These are phyloP conservation scores for Coriaria nepalensis DNA, from an alignment of 306 rosid species.

Conservation along the genomic window DNA sequence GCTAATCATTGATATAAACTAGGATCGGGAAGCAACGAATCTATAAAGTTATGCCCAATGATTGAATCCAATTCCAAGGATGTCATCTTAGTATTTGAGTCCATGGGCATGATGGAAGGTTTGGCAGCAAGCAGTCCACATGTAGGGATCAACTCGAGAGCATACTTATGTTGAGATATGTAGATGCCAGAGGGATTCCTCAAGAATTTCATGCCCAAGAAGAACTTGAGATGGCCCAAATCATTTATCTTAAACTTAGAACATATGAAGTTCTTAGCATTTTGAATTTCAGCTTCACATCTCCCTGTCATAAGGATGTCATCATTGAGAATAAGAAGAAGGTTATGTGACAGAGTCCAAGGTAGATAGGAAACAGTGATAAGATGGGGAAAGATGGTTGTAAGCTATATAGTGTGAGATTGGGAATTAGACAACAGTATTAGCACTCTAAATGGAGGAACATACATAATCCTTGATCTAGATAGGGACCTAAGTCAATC, in stretches of 20 bases:
- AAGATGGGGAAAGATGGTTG: background rate
- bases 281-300: no score
- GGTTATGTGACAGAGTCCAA: background rate
- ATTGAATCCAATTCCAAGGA: no score
- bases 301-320: no score
- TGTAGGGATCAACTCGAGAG: constrained; percentile 3
- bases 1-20: background rate
- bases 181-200: background rate
- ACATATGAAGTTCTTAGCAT: no score
- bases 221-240: background rate
- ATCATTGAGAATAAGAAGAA: background rate
- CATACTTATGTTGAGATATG: constrained; percentile 6
- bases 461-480: no score
- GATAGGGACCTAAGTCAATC: no score
- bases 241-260: no score
- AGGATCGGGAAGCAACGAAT: background rate
- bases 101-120: background rate
- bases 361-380: background rate
- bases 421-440: no score
- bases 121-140: background rate
- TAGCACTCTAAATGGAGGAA: no score
- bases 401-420: background rate
- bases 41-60: no score
- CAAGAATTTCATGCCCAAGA: constrained; percentile 6
- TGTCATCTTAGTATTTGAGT: background rate